Conservation (phyloP, 2,329 filamentous ascomycete species). For the Arthrobotrys sphaeroides region DNA sequence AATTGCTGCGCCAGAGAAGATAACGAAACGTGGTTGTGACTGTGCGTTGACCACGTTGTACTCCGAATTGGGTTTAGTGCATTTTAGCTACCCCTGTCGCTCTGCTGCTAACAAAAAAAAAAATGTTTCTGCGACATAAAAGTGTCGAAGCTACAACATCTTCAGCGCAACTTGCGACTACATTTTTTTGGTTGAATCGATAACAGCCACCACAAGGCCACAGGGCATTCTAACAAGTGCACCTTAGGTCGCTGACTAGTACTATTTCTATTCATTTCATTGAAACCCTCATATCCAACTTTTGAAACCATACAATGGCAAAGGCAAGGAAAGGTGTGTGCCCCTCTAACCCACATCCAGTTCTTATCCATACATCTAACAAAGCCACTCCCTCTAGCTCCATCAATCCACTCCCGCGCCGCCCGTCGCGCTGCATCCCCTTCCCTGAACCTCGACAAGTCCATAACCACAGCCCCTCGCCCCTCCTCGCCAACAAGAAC, state of each 20-base stretch:
- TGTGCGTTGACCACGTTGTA: constrained; percentile 29
- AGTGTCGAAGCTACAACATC: not conserved
- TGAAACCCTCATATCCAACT: not conserved
- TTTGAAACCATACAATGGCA: constrained; percentile 29
- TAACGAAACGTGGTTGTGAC: constrained; percentile 1
- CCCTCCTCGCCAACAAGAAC: constrained; percentile 58
- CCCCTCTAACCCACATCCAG: not conserved
- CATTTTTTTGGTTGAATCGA: not conserved
- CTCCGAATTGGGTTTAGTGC: constrained; percentile 7
- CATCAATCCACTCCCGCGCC: constrained; percentile 72
- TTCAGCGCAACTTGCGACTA: not conserved
- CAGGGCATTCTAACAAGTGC: not conserved
- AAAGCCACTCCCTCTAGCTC: constrained; percentile 7
- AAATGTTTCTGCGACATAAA: constrained; percentile 37
- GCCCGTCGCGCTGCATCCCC: constrained; percentile 77
- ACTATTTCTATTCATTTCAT: not conserved
- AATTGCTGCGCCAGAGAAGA: too few relatives aligned
- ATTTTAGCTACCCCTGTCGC: not conserved
- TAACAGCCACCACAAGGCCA: not conserved
- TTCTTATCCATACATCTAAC: not conserved
- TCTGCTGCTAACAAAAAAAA: not conserved
- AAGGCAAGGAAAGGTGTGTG: constrained; percentile 47
- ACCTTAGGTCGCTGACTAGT: not conserved
- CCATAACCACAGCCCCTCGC: constrained; percentile 68
- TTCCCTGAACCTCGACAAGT: constrained; percentile 76